Percentiles rank a stretch among this genome's conserved stretches.
Conservation (phyloP, 768 basidiomycete species). For the Daedaleopsis sinensis region DNA sequence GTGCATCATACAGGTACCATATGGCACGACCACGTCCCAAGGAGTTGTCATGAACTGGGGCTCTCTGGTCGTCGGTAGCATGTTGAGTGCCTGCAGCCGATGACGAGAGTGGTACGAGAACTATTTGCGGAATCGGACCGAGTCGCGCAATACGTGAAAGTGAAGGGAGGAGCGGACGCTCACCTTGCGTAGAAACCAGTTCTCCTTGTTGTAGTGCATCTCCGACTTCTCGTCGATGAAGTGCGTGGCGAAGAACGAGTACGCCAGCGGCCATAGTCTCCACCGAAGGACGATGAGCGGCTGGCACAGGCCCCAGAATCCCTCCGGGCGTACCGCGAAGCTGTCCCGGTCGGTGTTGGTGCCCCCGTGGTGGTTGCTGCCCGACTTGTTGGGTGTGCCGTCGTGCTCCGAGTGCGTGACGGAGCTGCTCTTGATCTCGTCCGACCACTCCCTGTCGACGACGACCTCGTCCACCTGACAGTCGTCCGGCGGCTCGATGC, state of each 20-base stretch:
- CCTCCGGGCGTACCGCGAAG: conserved; percentile 35
- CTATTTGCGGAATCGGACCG: not conserved
- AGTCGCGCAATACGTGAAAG: not conserved
- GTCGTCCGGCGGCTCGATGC: conserved; percentile 39
- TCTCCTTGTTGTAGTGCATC: conserved; percentile 58
- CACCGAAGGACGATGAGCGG: conserved; percentile 53
- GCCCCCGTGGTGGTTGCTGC: conserved; percentile 40
- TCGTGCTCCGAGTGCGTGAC: conserved; percentile 55
- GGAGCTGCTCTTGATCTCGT: conserved; percentile 56
- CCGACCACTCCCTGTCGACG: conserved; percentile 72
- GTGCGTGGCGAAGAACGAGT: conserved; percentile 60
- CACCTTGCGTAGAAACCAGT: conserved; percentile 71
- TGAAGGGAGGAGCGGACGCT: not conserved
- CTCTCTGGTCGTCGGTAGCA: no score
- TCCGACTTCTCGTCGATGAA: conserved; percentile 64
- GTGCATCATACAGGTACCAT: no score
- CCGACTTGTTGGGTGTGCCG: conserved; percentile 50
- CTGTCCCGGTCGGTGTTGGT: conserved; percentile 44
- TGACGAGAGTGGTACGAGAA: not conserved
- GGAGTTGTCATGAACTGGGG: no score
- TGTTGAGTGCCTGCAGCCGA: not conserved
- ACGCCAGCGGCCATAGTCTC: conserved; percentile 56
- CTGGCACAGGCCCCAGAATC: conserved; percentile 37
- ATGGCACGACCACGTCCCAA: no score
- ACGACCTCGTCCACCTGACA: conserved; percentile 68